phyloP scores from a whole-genome alignment of 2,329 filamentous ascomycete species.

The Fusarium sp. region DNA sequence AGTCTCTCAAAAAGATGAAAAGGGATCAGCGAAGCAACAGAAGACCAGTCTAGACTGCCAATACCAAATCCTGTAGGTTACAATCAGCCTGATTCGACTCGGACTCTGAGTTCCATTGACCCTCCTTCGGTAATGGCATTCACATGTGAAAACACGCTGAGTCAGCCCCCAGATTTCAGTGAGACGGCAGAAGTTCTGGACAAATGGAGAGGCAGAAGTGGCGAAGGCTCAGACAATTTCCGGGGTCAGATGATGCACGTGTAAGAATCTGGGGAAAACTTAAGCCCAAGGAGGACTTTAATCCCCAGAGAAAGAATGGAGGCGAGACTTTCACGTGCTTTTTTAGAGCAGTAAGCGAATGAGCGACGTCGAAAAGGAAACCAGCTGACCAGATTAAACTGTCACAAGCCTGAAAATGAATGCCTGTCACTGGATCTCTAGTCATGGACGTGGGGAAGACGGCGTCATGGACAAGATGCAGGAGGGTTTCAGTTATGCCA shows the following conservation, averaged over 20 bases:
- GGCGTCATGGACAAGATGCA: slow-evolving; percentile 13
- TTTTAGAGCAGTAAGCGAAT: slow-evolving; percentile 11
- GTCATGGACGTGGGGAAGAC: slow-evolving; percentile 27
- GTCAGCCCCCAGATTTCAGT: slow-evolving; percentile 12
- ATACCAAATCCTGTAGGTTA: too few species aligned
- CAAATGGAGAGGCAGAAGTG: slow-evolving; percentile 14
- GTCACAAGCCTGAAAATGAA: slow-evolving; percentile 30
- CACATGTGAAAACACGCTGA: slow-evolving; percentile 28
- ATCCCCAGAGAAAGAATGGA: slow-evolving; percentile 4
- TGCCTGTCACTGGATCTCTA: slow-evolving; percentile 20
- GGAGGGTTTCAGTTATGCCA: slow-evolving; percentile 5
- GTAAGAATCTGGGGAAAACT: slow-evolving; percentile 36
- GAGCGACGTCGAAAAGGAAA: slow-evolving; percentile 2
- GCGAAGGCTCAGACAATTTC: slow-evolving; percentile 28
- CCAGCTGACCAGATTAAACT: slow-evolving; percentile 30
- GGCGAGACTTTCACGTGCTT: slow-evolving; percentile 34
- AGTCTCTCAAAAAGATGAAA: neutral
- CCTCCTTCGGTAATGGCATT: neutral
- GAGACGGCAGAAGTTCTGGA: slow-evolving; percentile 7
- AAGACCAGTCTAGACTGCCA: neutral
- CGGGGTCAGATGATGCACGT: slow-evolving; percentile 36
- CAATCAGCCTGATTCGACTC: neutral
- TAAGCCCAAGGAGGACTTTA: slow-evolving; percentile 10
- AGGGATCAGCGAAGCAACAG: neutral
- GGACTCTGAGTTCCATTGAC: neutral